Base-by-base conservation (phyloP, 2,329 filamentous ascomycete genomes). In the Gaeumannomyces tritici region DNA sequence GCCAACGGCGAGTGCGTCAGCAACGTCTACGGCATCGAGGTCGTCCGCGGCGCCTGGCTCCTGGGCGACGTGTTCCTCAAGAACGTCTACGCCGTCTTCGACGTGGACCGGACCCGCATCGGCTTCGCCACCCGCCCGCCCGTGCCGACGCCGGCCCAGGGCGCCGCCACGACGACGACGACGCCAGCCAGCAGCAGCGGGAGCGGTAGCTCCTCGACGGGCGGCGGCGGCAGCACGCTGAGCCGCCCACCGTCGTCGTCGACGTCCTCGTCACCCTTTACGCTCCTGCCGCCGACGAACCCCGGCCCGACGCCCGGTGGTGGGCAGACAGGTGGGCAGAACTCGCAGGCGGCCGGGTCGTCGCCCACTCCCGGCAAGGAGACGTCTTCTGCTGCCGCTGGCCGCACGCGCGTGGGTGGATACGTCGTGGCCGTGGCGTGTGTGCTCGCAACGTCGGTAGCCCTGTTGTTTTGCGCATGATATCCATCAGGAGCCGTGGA, bases 51-150 rank as follows among this genome's bases (percentile, higher is more conserved):
- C 68, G 68, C 86, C 31, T 96, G 91, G 91, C 79, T 96, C n/a
- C 74, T 96, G 1, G 92, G 92, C 2, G 91, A 92, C 67, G 84
- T 89, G 0, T 96, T 96, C 69, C 75, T 96, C 65, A 96, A 96
- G 77, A 96, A 96, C 68, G 91, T 96, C 21, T 96, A 96, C 71
- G 80, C 85, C 1, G 87, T 95, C 28, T 96, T 96, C 71, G 92
- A 96, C 72, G 84, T 84, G 61, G 91, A 93, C 65, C 70, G 85
- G 66, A 75, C 73, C 56, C 82, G 81, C 61, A 84, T 92, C 66
- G 89, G 88, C 83, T 72, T 71, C 29, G 57, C n/a, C 11, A 28
- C 18, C 35, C 29, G 57, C n/a, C 7, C 57, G 69, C 68, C 3
- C 18, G 59, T 18, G 21, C 12, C 57, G 15, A 59, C 28, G 21